phyloP scores from a whole-genome alignment of 805 yeast species.

The Scheffersomyces coipomensis region DNA sequence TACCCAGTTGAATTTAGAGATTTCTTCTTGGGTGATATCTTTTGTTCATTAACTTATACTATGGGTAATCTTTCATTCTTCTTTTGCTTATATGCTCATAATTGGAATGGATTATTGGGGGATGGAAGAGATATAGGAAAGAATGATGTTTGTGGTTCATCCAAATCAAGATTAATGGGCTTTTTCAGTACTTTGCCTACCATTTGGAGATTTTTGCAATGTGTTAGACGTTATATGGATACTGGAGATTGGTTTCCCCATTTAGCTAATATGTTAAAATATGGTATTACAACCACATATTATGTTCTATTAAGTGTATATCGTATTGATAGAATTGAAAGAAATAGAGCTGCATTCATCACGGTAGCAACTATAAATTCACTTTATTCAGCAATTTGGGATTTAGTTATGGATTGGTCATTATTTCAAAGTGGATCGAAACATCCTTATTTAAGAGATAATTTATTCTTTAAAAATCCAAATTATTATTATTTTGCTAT shows the following conservation, averaged over 20 bases:
- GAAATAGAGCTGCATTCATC: conserved; percentile 60
- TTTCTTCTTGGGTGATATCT: conserved; percentile 87
- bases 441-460: conserved; percentile 64
- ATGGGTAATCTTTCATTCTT: conserved; percentile 82
- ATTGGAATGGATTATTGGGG: conserved; percentile 59
- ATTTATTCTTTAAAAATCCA: conserved; percentile 60
- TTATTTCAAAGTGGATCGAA: conserved; percentile 64
- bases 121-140: conserved; percentile 37
- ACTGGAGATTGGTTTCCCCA: conserved; percentile 97
- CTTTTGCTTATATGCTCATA: conserved; percentile 74
- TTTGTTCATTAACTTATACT: conserved; percentile 86
- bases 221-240: conserved; percentile 86
- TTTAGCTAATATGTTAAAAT: conserved; percentile 82
- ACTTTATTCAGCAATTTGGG: conserved; percentile 74
- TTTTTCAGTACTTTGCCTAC: conserved; percentile 82
- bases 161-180: conserved; percentile 75
- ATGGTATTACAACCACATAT: conserved; percentile 62
- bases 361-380: conserved; percentile 75
- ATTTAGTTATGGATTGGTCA: conserved; percentile 95
- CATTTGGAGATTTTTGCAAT: conserved; percentile 87
- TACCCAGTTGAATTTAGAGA: conserved; percentile 96
- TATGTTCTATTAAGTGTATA: conserved; percentile 74
- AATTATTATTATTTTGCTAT: conserved; percentile 65
- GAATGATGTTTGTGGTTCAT: conserved; percentile 63
- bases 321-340: conserved; percentile 52